Evolutionary conservation across 202 grass and related monocot species (phyloP), one percentile per base, ranked within the genome.

Genomic region (Thinopyrum obtusiflorum): DNA sequence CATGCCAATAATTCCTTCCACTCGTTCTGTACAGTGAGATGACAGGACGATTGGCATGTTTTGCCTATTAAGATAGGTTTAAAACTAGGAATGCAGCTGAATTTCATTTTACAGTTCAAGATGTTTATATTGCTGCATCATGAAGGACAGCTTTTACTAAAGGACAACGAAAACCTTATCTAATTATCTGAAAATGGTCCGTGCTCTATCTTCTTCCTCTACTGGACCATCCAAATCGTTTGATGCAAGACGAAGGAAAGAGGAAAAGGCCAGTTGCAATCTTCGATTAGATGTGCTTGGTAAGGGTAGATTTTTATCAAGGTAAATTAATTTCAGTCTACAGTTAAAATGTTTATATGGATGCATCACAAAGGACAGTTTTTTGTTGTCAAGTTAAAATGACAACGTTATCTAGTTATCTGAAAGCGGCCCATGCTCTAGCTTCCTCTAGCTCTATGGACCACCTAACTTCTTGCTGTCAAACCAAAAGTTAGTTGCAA

Each of bases 371-470:
- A 64, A 61, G 18, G 57, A 20, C n/a, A 26, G 71, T 26, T 74
- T 82, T 63, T 32, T 1, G 5, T 29, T 29, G 28, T 44, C 1
- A 13, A 31, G 25, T 17, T 14, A 49, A 76, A 25, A 53, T n/a
- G 12, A 53, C 40, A 25, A 7, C 26, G 7, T 47, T 12, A 62
- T 63, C 70, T 49, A 23, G 53, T 51, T 75, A 65, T 84, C 70
- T 76, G 60, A 76, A 65, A 72, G 75, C 26, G 69, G 31, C 55
- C 17, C 69, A 49, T 83, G 67, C 80, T 70, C 21, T 39, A 70
- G n/a, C 68, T 40, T 82, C 17, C 51, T 13, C 36, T 17, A 57
- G 65, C 17, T 21, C 23, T 25, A 12, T 71, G 68, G 68, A 9
- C 68, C 68, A 70, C 4, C 33, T 12, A 69, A 37, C 33, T 29